Conservation (phyloP, 495 filamentous ascomycete genomes). For the Chaetomidium leptoderma region DNA sequence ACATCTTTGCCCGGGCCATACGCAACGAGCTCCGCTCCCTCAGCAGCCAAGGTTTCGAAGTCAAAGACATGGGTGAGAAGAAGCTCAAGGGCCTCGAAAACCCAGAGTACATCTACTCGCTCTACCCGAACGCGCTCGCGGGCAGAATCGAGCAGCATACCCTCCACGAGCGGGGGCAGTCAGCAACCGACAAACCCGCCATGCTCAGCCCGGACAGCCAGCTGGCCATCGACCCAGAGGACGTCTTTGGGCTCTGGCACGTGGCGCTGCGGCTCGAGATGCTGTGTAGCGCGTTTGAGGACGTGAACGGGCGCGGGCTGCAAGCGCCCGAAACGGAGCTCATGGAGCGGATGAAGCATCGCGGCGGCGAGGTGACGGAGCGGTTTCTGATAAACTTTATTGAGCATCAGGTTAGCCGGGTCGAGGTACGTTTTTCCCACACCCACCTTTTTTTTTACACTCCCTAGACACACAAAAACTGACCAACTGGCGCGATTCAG, state of each 20-base stretch:
- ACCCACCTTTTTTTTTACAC: too few species aligned
- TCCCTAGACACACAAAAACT: neutral
- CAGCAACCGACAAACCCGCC: conserved; percentile 42
- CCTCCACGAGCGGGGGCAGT: conserved; percentile 45
- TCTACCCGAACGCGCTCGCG: conserved; percentile 85
- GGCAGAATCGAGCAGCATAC: conserved; percentile 65
- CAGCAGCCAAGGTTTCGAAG: conserved; percentile 88
- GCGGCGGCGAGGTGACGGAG: conserved; percentile 84
- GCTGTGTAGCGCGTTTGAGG: conserved; percentile 81
- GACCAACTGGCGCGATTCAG: conserved; percentile 4
- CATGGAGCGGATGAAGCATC: conserved; percentile 74
- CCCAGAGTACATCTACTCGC: conserved; percentile 87
- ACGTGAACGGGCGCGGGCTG: conserved; percentile 50
- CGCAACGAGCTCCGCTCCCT: conserved; percentile 82
- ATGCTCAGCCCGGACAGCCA: conserved; percentile 47
- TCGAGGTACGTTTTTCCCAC: conserved; percentile 77
- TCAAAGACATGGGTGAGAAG: conserved; percentile 89
- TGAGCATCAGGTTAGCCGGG: conserved; percentile 88
- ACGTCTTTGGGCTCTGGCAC: conserved; percentile 85
- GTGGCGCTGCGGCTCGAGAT: conserved; percentile 86
- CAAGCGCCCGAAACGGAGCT: conserved; percentile 75
- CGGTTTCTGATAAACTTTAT: conserved; percentile 78
- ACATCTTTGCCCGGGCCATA: conserved; percentile 64
- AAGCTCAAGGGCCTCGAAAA: conserved; percentile 97
- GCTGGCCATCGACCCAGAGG: conserved; percentile 68